Evolutionary conservation across 305 asterid genomes (phyloP).

Genomic region (Vinca major): DNA sequence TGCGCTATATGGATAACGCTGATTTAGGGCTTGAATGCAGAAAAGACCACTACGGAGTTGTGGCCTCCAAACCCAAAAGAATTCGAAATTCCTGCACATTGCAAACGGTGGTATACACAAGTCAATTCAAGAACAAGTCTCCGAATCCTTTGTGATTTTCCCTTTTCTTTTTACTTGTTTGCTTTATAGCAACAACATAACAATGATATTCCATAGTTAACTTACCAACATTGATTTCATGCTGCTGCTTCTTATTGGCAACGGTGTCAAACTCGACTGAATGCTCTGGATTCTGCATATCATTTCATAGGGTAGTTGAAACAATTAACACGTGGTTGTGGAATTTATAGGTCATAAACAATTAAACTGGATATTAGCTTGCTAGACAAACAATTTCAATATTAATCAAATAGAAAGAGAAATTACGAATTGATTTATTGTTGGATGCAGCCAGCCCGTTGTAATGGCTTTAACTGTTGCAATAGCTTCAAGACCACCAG

Average conservation of each 20-base stretch:
- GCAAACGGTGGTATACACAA: background rate
- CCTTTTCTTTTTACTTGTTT: background rate
- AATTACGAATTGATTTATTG: conserved; percentile 57
- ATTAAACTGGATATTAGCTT: no score
- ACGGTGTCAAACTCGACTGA: conserved; percentile 70
- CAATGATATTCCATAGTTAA: conserved; percentile 4
- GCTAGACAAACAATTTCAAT: background rate
- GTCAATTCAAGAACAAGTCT: background rate
- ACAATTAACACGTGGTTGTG: background rate
- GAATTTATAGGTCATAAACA: background rate
- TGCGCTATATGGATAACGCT: background rate
- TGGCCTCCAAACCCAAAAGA: conserved; percentile 63
- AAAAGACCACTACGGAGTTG: conserved; percentile 48
- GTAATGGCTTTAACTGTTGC: conserved; percentile 63
- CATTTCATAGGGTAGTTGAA: conserved; percentile 1
- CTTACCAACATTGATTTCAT: conserved; percentile 79
- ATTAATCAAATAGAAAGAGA: background rate
- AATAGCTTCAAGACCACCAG: conserved; percentile 66
- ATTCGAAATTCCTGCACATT: conserved; percentile 51
- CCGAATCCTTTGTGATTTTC: background rate
- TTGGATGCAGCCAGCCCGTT: conserved; percentile 76
- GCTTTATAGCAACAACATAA: background rate
- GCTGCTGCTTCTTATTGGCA: conserved; percentile 67
- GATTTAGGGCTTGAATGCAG: conserved; percentile 41
- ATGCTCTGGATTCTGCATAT: conserved; percentile 64